These are phyloP conservation scores for Mucor saturninus DNA, from an alignment of 371 early-diverging fungal species.

Conservation along the genomic window DNA sequence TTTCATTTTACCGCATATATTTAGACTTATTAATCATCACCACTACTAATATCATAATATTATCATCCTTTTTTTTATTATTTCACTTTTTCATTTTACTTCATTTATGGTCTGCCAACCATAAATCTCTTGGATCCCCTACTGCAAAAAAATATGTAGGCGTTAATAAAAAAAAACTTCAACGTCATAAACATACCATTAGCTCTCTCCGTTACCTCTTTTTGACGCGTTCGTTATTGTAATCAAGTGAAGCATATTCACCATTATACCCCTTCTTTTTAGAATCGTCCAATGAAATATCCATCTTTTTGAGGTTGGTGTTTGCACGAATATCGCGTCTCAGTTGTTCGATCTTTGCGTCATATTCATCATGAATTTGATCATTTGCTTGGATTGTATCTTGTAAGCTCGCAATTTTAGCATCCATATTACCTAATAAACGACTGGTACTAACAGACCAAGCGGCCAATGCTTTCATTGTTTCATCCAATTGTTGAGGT, in stretches of 20 bases:
- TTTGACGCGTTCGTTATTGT: slow-evolving; percentile 22
- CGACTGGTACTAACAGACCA: slow-evolving; percentile 68
- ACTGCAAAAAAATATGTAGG: slow-evolving; percentile 49
- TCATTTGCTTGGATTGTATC: slow-evolving; percentile 62
- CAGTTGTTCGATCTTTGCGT: slow-evolving; percentile 48
- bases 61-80: slow-evolving; percentile 9
- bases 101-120: slow-evolving; percentile 29
- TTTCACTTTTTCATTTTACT: not conserved
- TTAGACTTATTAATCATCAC: slow-evolving; percentile 4
- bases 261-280: slow-evolving; percentile 15
- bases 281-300: slow-evolving; percentile 13
- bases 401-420: slow-evolving; percentile 63
- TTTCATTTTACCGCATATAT: not conserved
- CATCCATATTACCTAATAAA: slow-evolving; percentile 69
- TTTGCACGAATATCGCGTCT: slow-evolving; percentile 44
- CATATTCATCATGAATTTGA: slow-evolving; percentile 53
- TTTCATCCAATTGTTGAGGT: slow-evolving; percentile 64
- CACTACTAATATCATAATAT: not conserved
- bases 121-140: slow-evolving; percentile 48
- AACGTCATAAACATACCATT: not conserved
- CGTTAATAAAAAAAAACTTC: slow-evolving; percentile 25
- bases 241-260: slow-evolving; percentile 20
- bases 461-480: slow-evolving; percentile 56
- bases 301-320: slow-evolving; percentile 24
- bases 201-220: slow-evolving; percentile 17